Conservation (phyloP, 345 rosid genomes). For the Eucalyptus coolabah region DNA sequence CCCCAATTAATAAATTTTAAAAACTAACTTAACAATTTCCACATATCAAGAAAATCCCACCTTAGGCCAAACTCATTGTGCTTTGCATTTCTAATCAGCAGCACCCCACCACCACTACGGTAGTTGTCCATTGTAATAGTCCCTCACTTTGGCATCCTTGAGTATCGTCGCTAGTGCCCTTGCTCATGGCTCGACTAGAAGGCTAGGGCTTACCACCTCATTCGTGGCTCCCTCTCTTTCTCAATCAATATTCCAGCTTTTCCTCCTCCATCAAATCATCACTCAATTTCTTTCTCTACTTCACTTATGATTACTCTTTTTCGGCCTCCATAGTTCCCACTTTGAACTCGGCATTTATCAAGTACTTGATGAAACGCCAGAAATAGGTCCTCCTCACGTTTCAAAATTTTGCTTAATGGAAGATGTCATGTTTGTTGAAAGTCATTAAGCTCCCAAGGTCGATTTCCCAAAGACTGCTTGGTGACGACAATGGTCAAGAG, state of each 20-base stretch:
- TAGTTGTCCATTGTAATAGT: neutral
- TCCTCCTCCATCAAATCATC: too few relatives aligned
- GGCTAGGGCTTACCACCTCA: neutral
- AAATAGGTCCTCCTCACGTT: too few relatives aligned
- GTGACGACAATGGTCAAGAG: neutral
- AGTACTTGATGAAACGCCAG: too few relatives aligned
- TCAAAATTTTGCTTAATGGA: too few relatives aligned
- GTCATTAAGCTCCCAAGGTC: neutral
- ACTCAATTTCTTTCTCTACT: too few relatives aligned
- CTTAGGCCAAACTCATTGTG: neutral
- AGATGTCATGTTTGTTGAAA: neutral
- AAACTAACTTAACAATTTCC: too few relatives aligned
- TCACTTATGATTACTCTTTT: too few relatives aligned
- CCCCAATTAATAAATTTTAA: too few relatives aligned
- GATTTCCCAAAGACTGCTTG: neutral
- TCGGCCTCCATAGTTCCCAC: too few relatives aligned
- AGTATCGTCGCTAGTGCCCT: neutral
- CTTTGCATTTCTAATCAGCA: neutral
- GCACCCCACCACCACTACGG: neutral
- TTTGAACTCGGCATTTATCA: too few relatives aligned
- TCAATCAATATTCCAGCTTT: too few relatives aligned
- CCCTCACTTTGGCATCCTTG: neutral
- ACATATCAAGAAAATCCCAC: neutral
- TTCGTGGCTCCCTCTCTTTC: too few relatives aligned
- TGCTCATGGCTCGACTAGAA: neutral